These are phyloP conservation scores for Fusarium sp. DNA, from an alignment of 2,329 filamentous ascomycete genomes.

Conservation along the genomic window DNA sequence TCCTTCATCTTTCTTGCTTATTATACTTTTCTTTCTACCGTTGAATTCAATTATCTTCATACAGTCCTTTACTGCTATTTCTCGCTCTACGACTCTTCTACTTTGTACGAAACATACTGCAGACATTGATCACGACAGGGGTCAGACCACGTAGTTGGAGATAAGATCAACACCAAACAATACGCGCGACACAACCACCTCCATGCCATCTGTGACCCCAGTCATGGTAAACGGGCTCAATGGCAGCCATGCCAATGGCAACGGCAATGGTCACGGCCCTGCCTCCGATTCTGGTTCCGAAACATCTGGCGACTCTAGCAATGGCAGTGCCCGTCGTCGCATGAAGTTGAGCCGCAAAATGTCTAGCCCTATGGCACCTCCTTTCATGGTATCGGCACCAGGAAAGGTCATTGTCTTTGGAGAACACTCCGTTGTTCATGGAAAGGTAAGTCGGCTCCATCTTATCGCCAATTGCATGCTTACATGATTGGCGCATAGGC, in stretches of 20 bases:
- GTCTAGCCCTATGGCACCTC: constrained; percentile 76
- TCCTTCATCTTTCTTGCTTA: constrained; percentile 4
- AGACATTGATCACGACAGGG: constrained; percentile 15
- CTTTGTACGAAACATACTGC: not conserved
- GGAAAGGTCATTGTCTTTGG: constrained; percentile 99
- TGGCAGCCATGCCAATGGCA: constrained; percentile 23
- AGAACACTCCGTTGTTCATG: constrained; percentile 97
- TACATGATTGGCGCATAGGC: constrained; percentile 59
- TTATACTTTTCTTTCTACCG: not conserved
- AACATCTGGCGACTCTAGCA: constrained; percentile 42
- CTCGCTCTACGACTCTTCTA: not conserved
- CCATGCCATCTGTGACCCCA: constrained; percentile 34
- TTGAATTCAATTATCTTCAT: constrained; percentile 9
- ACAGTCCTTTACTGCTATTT: not conserved
- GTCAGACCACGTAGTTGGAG: constrained; percentile 10
- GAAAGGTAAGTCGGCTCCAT: constrained; percentile 68
- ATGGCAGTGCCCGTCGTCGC: constrained; percentile 47
- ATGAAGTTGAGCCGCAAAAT: constrained; percentile 61
- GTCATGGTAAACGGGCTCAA: constrained; percentile 39
- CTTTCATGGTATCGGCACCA: constrained; percentile 97
- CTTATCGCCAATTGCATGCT: constrained; percentile 18
- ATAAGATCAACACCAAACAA: constrained; percentile 14
- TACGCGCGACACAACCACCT: constrained; percentile 20
- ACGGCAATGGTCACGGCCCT: constrained; percentile 17
- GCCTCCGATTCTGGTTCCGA: constrained; percentile 38